These are phyloP conservation scores for Rhodamnia argentea DNA, from an alignment of 345 rosid genomes.

Conservation along the genomic window DNA sequence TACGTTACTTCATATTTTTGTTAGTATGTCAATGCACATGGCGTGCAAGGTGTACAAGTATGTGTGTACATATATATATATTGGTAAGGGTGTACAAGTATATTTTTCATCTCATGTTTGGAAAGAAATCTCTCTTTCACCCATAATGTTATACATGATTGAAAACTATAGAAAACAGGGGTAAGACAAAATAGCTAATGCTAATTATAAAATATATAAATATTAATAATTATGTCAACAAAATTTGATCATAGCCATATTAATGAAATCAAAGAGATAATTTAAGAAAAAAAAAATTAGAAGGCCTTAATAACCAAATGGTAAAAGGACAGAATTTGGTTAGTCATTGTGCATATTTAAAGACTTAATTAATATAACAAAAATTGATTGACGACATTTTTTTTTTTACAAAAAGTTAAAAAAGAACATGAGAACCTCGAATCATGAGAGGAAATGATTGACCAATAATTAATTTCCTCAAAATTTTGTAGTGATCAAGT, in stretches of 20 bases:
- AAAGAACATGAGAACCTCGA: not conserved
- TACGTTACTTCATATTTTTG: not conserved
- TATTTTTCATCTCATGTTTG: not conserved
- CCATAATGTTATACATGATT: not conserved
- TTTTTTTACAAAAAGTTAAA: not conserved
- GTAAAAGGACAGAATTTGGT: not conserved
- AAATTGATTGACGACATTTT: not conserved
- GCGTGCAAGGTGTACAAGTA: not conserved
- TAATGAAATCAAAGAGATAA: not conserved
- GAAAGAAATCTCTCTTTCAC: not conserved
- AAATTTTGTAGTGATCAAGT: not conserved
- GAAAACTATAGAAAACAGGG: not conserved
- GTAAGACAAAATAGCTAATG: not conserved
- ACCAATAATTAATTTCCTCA: not conserved
- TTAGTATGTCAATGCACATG: not conserved
- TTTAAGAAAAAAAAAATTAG: not conserved
- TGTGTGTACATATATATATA: no score
- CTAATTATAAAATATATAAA: not conserved
- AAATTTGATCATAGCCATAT: not conserved
- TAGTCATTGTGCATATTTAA: not conserved
- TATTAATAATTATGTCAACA: not conserved
- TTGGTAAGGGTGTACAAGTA: not conserved
- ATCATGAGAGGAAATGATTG: not conserved
- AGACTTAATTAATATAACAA: not conserved
- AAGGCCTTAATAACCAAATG: not conserved